phyloP scores from a whole-genome alignment of 257 asterid species.

The Solanum stenotomum region DNA sequence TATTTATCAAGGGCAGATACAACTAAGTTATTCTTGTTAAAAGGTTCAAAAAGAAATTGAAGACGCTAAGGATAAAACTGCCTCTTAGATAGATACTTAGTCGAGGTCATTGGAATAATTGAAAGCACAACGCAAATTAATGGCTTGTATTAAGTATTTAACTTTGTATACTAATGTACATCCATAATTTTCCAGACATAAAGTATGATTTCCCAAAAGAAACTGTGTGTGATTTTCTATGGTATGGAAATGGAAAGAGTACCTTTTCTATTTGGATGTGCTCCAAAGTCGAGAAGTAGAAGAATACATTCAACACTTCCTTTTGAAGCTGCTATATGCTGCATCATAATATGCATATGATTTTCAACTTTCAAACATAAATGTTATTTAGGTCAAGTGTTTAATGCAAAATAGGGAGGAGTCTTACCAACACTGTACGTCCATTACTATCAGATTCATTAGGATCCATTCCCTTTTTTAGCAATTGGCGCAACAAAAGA shows the following conservation, averaged over 20 bases:
- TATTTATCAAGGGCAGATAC: background rate
- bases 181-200: background rate
- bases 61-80: background rate
- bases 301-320: conserved; percentile 47
- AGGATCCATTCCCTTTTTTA: conserved; percentile 58
- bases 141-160: background rate
- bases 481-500: conserved; percentile 51
- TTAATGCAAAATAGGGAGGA: background rate
- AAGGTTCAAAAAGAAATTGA: background rate
- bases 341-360: conserved; percentile 7
- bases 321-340: conserved; percentile 64
- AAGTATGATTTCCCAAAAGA: background rate
- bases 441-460: conserved; percentile 57
- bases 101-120: background rate
- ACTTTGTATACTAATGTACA: background rate
- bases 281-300: conserved; percentile 65
- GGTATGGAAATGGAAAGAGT: background rate
- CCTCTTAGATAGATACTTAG: background rate
- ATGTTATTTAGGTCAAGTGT: background rate
- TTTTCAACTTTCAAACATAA: background rate
- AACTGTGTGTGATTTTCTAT: background rate
- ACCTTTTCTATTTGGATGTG: conserved; percentile 67
- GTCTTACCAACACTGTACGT: conserved; percentile 53
- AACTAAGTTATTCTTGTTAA: background rate
- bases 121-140: background rate